Conservation (phyloP, 2,329 filamentous ascomycete genomes). For the Aspergillus sp. region DNA sequence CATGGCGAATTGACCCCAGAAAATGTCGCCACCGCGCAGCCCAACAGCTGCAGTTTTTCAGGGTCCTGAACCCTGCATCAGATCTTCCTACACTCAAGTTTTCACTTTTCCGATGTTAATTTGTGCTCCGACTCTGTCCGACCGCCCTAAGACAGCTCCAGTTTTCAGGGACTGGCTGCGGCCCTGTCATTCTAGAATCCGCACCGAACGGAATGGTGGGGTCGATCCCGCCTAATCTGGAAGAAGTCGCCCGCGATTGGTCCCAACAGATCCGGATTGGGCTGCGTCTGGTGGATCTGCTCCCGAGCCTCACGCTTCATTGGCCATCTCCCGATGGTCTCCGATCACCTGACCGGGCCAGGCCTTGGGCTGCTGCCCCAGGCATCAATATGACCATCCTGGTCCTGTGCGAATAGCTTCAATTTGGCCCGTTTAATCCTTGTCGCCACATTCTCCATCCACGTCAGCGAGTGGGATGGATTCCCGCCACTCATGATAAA, state of each 20-base stretch:
- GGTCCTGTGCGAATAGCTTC: slow-evolving; percentile 4
- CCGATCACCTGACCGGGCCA: not conserved
- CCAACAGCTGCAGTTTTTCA: not conserved
- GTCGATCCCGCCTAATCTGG: not conserved
- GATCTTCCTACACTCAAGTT: too few species aligned
- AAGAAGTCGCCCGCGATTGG: not conserved
- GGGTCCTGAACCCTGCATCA: not conserved
- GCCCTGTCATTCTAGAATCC: slow-evolving; percentile 2
- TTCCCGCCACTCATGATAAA: not conserved
- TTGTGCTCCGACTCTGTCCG: not conserved
- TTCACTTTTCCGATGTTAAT: too few species aligned
- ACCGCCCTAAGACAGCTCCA: not conserved
- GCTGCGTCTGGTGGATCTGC: not conserved
- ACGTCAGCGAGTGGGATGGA: not conserved
- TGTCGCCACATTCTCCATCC: not conserved
- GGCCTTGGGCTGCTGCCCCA: not conserved
- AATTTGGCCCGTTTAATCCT: not conserved
- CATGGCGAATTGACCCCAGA: not conserved
- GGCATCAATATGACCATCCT: not conserved
- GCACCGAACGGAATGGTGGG: not conserved
- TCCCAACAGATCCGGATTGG: not conserved
- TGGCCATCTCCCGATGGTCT: not conserved
- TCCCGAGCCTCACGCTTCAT: not conserved
- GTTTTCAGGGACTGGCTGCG: not conserved
- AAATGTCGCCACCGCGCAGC: not conserved